These are phyloP conservation scores for Trichosporon asahii DNA, from an alignment of 1,284 basidiomycete genomes.

Conservation along the genomic window DNA sequence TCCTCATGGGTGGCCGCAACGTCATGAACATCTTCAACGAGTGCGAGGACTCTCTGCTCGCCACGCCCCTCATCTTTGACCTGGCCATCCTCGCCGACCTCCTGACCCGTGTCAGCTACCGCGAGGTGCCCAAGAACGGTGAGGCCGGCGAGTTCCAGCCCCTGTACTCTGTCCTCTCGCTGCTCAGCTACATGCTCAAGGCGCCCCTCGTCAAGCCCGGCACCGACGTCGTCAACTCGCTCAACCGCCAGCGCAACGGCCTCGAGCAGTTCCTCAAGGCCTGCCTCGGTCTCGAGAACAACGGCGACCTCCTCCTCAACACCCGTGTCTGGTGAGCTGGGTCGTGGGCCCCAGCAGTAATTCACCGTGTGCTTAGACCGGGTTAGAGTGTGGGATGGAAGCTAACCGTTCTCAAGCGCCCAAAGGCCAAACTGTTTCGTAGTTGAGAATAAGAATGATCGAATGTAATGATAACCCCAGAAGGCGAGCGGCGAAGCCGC, in stretches of 20 bases:
- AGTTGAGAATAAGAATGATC: conserved; percentile 3
- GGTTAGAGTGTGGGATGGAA: background rate
- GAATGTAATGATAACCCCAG: conserved; percentile 9
- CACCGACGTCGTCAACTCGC: conserved; percentile 89
- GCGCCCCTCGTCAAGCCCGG: conserved; percentile 95
- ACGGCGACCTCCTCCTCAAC: conserved; percentile 75
- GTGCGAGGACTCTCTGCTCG: conserved; percentile 95
- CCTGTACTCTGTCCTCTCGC: conserved; percentile 80
- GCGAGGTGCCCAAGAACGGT: conserved; percentile 55
- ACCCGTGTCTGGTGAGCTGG: conserved; percentile 71
- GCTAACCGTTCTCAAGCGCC: background rate
- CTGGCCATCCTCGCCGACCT: conserved; percentile 90
- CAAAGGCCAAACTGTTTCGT: background rate
- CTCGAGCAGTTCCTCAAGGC: conserved; percentile 71
- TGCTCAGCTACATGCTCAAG: conserved; percentile 95
- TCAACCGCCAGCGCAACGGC: conserved; percentile 90
- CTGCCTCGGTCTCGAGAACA: conserved; percentile 80
- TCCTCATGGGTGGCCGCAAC: conserved; percentile 59
- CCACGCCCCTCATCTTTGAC: conserved; percentile 93
- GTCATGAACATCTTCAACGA: conserved; percentile 81
- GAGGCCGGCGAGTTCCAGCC: conserved; percentile 64
- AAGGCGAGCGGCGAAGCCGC: background rate
- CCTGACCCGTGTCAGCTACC: conserved; percentile 87
- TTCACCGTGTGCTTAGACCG: conserved; percentile 11
- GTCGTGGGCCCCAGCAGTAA: conserved; percentile 1